phyloP scores from a whole-genome alignment of 2,329 filamentous ascomycete genomes.

The Fusarium paranaense region DNA sequence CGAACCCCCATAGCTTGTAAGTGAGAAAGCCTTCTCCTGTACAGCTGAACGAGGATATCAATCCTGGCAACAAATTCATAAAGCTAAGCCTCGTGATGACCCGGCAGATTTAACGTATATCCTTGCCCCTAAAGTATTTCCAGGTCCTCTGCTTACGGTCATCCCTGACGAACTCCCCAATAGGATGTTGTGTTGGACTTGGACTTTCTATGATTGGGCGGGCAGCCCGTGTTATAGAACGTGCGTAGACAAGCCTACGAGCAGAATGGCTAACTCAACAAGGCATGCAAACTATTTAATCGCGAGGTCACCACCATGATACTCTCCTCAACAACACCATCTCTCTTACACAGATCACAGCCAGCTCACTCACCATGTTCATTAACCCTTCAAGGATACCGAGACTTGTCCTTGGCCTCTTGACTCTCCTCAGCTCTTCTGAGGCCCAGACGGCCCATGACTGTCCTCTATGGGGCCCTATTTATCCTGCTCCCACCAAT shows the following conservation, averaged over 20 bases:
- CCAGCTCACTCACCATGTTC: not conserved
- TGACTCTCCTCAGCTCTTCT: not conserved
- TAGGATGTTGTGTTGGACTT: not conserved
- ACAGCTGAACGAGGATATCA: not conserved
- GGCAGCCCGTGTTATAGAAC: fast-evolving
- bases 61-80: not conserved
- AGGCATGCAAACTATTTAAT: not conserved
- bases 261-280: not conserved
- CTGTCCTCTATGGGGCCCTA: not conserved
- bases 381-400: not conserved
- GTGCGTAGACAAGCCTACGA: not conserved
- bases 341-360: not conserved
- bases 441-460: not conserved
- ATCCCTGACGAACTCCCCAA: not conserved
- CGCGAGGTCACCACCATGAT: not conserved
- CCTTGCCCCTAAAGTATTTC: not conserved
- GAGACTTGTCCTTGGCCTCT: not conserved
- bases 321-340: not conserved
- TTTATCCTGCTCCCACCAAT: not conserved
- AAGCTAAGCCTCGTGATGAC: not conserved
- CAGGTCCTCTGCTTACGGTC: not conserved
- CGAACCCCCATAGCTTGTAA: not conserved
- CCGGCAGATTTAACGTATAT: not conserved
- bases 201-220: not conserved
- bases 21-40: not conserved